These are phyloP conservation scores for Phytophthora macrochlamydospora DNA, from an alignment of 352 stramenopile genomes.

Conservation along the genomic window DNA sequence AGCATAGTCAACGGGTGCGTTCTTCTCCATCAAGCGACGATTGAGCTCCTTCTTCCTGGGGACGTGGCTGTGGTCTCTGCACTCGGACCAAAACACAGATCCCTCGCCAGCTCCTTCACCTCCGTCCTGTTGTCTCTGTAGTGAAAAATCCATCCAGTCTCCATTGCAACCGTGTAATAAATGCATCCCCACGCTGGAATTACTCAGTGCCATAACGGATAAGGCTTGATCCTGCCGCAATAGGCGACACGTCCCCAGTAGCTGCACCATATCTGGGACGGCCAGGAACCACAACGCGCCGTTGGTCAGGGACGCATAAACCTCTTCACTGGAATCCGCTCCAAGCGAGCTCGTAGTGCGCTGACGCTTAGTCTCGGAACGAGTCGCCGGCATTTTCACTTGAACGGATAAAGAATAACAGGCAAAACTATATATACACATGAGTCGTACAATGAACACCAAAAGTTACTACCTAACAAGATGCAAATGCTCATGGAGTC, in stretches of 20 bases:
- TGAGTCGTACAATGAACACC: not conserved
- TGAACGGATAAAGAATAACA: not conserved
- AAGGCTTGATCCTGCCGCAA: constrained; percentile 31
- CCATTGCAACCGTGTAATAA: constrained; percentile 34
- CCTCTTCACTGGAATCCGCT: constrained; percentile 17
- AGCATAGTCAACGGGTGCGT: constrained; percentile 14
- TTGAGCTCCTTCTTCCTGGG: constrained; percentile 28
- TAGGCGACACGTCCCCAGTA: constrained; percentile 35
- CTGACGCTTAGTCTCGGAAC: constrained; percentile 29
- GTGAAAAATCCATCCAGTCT: constrained; percentile 39
- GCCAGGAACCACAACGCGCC: constrained; percentile 34
- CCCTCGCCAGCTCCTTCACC: constrained; percentile 7
- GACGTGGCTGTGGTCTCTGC: constrained; percentile 21
- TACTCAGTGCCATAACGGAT: constrained; percentile 30
- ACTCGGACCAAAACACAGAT: constrained; percentile 23
- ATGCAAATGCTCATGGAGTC: not conserved
- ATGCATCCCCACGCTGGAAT: constrained; percentile 30
- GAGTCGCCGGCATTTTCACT: constrained; percentile 4
- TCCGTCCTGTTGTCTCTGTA: constrained; percentile 19
- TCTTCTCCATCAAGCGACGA: constrained; percentile 30
- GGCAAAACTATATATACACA: not conserved
- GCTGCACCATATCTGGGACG: constrained; percentile 27
- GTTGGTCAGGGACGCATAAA: constrained; percentile 28
- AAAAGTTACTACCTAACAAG: not conserved
- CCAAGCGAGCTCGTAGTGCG: constrained; percentile 9